Evolutionary conservation across 768 basidiomycete species (phyloP).

Genomic region (Tubosaeta sp.): DNA sequence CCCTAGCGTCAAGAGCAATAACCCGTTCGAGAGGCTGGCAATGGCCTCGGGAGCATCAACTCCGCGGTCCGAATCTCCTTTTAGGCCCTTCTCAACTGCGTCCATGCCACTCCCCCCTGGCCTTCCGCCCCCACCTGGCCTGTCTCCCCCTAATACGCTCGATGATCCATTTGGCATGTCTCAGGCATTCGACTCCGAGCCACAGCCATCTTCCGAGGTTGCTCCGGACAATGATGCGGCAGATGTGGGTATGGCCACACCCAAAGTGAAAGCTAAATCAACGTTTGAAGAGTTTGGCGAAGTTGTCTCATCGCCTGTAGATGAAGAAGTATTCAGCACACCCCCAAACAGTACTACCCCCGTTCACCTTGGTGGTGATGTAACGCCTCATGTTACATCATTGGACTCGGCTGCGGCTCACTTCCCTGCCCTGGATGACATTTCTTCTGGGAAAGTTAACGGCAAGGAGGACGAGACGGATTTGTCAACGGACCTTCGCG

Average conservation of each 20-base stretch:
- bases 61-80: conserved; percentile 56
- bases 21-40: conserved; percentile 80
- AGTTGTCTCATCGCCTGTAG: conserved; percentile 29
- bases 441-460: conserved; percentile 17
- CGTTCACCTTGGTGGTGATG: conserved; percentile 9
- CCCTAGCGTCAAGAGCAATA: conserved; percentile 67
- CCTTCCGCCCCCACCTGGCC: conserved; percentile 11
- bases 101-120: conserved; percentile 36
- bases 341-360: conserved; percentile 46
- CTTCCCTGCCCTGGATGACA: conserved; percentile 38
- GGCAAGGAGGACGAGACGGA: conserved; percentile 46
- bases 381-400: conserved; percentile 18
- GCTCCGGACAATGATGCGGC: conserved; percentile 19
- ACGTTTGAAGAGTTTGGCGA: conserved; percentile 13
- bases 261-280: conserved; percentile 14
- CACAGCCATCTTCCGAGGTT: conserved; percentile 9
- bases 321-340: conserved; percentile 57
- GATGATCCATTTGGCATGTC: conserved; percentile 56
- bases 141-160: conserved; percentile 8
- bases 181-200: conserved; percentile 18
- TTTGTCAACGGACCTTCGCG: conserved; percentile 48
- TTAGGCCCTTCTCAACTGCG: conserved; percentile 45
- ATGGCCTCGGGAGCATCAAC: conserved; percentile 39
- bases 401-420: conserved; percentile 25
- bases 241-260: conserved; percentile 20